These are phyloP conservation scores for Candida qinlingensis DNA, from an alignment of 805 yeast genomes.

Conservation along the genomic window DNA sequence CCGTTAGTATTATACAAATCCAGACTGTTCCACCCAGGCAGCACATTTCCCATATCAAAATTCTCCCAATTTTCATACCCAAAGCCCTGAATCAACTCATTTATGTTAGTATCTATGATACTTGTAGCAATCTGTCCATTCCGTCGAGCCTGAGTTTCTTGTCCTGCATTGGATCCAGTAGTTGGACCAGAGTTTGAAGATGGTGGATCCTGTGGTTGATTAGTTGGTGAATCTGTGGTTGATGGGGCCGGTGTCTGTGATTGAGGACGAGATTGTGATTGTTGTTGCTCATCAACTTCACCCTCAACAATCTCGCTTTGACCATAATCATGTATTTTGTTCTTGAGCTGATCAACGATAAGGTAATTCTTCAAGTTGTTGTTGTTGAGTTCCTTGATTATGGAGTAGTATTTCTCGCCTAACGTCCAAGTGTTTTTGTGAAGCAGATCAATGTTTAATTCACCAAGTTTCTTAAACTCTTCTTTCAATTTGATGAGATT, in stretches of 20 bases:
- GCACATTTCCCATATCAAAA: constrained; percentile 9
- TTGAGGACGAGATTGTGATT: not conserved
- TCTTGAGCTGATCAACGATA: constrained; percentile 7
- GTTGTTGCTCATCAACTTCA: not conserved
- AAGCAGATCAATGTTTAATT: constrained; percentile 6
- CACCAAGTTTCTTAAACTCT: constrained; percentile 6
- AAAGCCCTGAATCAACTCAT: constrained; percentile 6
- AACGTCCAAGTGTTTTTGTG: constrained; percentile 8
- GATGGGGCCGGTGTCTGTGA: not conserved
- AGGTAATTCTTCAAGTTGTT: constrained; percentile 8
- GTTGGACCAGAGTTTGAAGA: not conserved
- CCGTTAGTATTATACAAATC: not conserved
- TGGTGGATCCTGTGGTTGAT: not conserved
- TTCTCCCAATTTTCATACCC: constrained; percentile 9
- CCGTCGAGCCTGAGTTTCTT: not conserved
- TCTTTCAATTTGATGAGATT: constrained; percentile 1
- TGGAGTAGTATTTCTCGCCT: constrained; percentile 9
- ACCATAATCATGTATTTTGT: constrained; percentile 13
- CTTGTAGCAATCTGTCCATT: not conserved
- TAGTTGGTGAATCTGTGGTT: not conserved
- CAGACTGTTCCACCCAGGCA: constrained; percentile 8
- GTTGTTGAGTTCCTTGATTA: constrained; percentile 5
- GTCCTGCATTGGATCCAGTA: not conserved
- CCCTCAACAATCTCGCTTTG: constrained; percentile 5
- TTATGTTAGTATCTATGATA: constrained; percentile 1